Percentiles rank a stretch among this genome's conserved stretches.
Evolutionary conservation across 768 basidiomycete species (phyloP).

Genomic region (Amyloporia xantha): DNA sequence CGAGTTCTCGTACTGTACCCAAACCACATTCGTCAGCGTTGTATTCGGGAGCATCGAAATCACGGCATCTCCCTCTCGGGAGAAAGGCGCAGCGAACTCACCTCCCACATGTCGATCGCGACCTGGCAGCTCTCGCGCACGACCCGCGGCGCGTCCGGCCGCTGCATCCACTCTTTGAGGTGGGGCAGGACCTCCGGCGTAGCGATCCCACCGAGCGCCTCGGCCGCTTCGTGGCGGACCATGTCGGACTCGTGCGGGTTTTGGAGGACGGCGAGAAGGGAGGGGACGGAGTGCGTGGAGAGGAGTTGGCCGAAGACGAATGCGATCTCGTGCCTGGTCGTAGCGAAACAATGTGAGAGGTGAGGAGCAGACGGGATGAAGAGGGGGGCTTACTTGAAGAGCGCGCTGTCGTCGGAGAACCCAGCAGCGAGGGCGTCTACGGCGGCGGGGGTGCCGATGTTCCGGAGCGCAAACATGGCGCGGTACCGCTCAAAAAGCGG

Average conservation of each 20-base stretch:
- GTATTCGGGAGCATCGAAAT: not conserved
- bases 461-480: conserved; percentile 96
- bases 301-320: conserved; percentile 97
- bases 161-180: conserved; percentile 76
- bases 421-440: conserved; percentile 89
- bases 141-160: conserved; percentile 76
- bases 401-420: conserved; percentile 79
- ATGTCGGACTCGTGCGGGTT: conserved; percentile 78
- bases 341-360: too few relatives aligned
- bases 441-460: conserved; percentile 80
- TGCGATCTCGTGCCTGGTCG: conserved; percentile 98
- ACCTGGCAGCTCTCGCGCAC: conserved; percentile 95
- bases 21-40: not conserved
- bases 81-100: conserved; percentile 31
- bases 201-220: conserved; percentile 96
- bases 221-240: conserved; percentile 98
- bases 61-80: too few relatives aligned
- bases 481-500: conserved; percentile 91
- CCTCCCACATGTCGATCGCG: conserved; percentile 97
- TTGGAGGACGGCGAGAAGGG: conserved; percentile 72
- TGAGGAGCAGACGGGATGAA: conserved; percentile 20
- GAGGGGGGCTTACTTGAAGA: conserved; percentile 99
- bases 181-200: conserved; percentile 87
- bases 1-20: conserved; percentile 68
- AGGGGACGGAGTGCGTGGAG: conserved; percentile 81